Conservation (phyloP, 169 alveolate genomes). For the Plasmodium fragile region DNA sequence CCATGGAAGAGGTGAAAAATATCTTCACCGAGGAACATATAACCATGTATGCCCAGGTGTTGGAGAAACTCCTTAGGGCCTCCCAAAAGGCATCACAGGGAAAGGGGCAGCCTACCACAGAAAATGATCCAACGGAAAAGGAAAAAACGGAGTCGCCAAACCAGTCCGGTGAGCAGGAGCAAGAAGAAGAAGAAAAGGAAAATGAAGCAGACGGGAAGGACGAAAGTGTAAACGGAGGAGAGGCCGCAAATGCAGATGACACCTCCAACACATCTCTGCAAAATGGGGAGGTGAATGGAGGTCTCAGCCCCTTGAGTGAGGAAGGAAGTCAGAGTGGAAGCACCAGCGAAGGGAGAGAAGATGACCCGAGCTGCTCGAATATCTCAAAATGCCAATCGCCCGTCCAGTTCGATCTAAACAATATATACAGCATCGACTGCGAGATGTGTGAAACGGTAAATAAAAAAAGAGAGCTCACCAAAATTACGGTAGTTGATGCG, state of each 20-base stretch:
- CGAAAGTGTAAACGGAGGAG: background rate
- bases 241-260: too few species aligned
- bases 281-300: background rate
- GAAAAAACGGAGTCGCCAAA: background rate
- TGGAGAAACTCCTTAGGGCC: constrained; percentile 23
- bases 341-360: background rate
- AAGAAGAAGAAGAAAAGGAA: too few species aligned
- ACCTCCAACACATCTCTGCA: background rate
- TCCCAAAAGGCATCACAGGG: background rate
- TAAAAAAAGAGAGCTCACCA: constrained; percentile 67
- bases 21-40: constrained; percentile 61
- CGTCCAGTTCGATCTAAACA: constrained; percentile 51
- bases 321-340: background rate
- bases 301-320: background rate
- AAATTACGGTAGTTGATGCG: constrained; percentile 79
- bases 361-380: background rate
- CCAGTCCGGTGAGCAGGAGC: background rate
- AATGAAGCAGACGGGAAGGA: background rate
- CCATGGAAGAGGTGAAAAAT: background rate
- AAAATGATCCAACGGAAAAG: background rate
- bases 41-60: constrained; percentile 27
- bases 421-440: constrained; percentile 79
- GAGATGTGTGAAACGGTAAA: constrained; percentile 79
- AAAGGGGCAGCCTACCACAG: background rate
- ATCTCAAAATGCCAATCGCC: background rate